A percentile compares a stretch with the other conserved stretches of the same genome.
phyloP scores from a whole-genome alignment of 1,284 basidiomycete species.

The Earliella scabrosa region DNA sequence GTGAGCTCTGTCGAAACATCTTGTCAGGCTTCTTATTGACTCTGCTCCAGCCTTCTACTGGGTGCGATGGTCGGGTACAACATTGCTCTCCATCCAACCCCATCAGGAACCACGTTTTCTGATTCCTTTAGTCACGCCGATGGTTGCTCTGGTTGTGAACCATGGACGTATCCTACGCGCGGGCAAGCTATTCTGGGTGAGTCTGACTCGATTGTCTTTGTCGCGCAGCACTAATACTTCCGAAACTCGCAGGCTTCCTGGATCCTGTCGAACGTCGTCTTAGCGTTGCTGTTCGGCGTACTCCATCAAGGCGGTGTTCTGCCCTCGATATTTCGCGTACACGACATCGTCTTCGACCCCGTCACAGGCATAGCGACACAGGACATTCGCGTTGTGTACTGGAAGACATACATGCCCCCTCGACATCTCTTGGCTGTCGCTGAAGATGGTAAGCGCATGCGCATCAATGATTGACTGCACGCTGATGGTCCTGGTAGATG shows the following conservation, averaged over 20 bases:
- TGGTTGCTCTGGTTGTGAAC: conserved; percentile 36
- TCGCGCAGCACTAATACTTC: neutral
- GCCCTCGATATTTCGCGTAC: conserved; percentile 42
- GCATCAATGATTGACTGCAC: too few relatives aligned
- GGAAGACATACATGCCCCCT: conserved; percentile 48
- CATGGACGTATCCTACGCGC: conserved; percentile 29
- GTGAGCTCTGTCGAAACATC: neutral
- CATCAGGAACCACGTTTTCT: conserved; percentile 50
- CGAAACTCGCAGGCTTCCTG: conserved; percentile 30
- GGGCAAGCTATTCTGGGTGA: conserved; percentile 40
- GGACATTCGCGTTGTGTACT: conserved; percentile 35
- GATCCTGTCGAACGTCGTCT: conserved; percentile 35
- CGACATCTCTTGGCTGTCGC: conserved; percentile 41
- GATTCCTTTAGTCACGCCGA: conserved; percentile 39
- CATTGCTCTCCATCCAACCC: conserved; percentile 40
- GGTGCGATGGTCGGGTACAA: conserved; percentile 34
- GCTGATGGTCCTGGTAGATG: conserved; percentile 23
- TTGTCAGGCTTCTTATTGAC: neutral
- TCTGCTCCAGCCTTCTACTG: conserved; percentile 32
- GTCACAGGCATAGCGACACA: neutral
- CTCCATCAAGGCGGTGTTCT: conserved; percentile 47
- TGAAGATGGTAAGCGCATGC: too few relatives aligned
- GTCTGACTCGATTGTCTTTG: neutral
- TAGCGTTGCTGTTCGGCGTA: conserved; percentile 40
- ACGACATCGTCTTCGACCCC: conserved; percentile 25